Conservation (phyloP, 257 asterid genomes). For the Solanum pennellii region DNA sequence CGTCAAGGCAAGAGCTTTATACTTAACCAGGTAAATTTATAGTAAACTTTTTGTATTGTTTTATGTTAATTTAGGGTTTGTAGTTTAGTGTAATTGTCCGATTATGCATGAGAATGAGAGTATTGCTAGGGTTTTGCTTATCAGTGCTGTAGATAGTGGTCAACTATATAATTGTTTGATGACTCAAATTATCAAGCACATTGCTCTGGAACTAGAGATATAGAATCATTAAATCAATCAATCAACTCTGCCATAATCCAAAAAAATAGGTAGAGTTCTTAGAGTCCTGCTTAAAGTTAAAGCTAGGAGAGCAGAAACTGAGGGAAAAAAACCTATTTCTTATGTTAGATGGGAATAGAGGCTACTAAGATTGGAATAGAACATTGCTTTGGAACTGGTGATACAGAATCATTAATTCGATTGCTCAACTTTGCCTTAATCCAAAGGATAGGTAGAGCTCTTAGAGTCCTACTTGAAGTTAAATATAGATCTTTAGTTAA, state of each 20-base stretch:
- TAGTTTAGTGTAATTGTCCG: background rate
- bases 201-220: background rate
- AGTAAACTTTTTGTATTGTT: background rate
- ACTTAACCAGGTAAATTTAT: constrained; percentile 58
- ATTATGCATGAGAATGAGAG: background rate
- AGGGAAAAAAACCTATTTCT: background rate
- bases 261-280: background rate
- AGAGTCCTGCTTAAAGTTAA: background rate
- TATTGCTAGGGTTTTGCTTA: background rate
- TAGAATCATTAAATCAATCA: background rate
- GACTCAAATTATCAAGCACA: background rate
- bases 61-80: background rate
- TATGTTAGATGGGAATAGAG: background rate
- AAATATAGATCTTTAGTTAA: background rate
- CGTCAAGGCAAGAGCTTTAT: constrained; percentile 95
- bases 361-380: background rate
- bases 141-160: background rate
- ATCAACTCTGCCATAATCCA: background rate
- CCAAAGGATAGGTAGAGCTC: background rate
- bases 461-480: background rate
- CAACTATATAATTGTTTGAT: background rate
- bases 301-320: background rate
- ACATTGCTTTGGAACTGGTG: background rate
- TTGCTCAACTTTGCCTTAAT: background rate
- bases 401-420: background rate